These are phyloP conservation scores for Grosmannia huntii DNA, from an alignment of 2,329 filamentous ascomycete species.

Conservation along the genomic window DNA sequence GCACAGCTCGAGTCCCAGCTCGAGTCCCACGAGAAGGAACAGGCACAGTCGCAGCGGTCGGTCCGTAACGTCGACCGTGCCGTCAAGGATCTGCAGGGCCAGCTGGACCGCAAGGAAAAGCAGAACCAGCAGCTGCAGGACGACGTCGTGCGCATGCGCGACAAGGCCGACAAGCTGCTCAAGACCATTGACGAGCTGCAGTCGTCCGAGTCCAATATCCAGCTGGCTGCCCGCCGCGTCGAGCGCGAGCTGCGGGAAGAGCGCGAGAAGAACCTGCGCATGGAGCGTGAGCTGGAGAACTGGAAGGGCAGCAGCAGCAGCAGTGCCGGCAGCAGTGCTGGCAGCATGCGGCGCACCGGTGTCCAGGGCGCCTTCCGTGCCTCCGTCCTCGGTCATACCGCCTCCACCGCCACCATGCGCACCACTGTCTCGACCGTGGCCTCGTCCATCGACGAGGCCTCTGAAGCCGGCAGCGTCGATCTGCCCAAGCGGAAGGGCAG, in stretches of 20 bases:
- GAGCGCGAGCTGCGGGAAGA: slow-evolving; percentile 87
- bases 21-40: slow-evolving; percentile 68
- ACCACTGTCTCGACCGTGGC: slow-evolving; percentile 22
- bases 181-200: slow-evolving; percentile 90
- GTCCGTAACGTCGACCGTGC: slow-evolving; percentile 87
- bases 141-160: slow-evolving; percentile 72
- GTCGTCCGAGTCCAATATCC: slow-evolving; percentile 66
- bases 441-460: slow-evolving; percentile 26
- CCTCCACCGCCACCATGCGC: slow-evolving; percentile 9
- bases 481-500: slow-evolving; percentile 55
- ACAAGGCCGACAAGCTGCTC: slow-evolving; percentile 83
- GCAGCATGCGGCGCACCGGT: slow-evolving; percentile 31
- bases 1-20: slow-evolving; percentile 73
- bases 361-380: slow-evolving; percentile 20
- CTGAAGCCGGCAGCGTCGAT: slow-evolving; percentile 20
- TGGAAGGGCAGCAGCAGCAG: slow-evolving; percentile 28
- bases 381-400: slow-evolving; percentile 8
- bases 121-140: slow-evolving; percentile 68
- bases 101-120: slow-evolving; percentile 90
- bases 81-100: slow-evolving; percentile 82
- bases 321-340: slow-evolving; percentile 13
- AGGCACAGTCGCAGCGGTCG: slow-evolving; percentile 70
- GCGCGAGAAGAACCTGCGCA: slow-evolving; percentile 61
- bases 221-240: slow-evolving; percentile 70
- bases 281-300: slow-evolving; percentile 81